Evolutionary conservation across 129 eudicot species (phyloP).

Genomic region (Flaveria bidentis): DNA sequence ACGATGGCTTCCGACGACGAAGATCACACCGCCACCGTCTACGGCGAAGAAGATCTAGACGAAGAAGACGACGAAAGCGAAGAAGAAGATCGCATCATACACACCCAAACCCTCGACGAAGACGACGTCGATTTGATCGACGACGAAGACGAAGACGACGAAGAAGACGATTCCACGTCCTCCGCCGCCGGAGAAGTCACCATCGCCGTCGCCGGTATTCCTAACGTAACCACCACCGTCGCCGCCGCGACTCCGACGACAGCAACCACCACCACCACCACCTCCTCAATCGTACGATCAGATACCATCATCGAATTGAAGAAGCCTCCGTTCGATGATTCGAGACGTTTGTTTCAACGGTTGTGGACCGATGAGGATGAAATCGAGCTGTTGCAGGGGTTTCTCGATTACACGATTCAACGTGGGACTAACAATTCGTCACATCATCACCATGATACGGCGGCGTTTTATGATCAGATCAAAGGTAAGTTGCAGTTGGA

Average conservation of each 20-base stretch:
- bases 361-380: conserved; percentile 96
- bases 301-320: conserved; percentile 40
- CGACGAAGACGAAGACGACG: conserved; percentile 38
- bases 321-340: conserved; percentile 59
- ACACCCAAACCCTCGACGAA: conserved; percentile 30
- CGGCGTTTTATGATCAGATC: conserved; percentile 94
- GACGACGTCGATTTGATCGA: conserved; percentile 33
- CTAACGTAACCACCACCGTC: conserved; percentile 31
- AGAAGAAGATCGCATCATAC: conserved; percentile 20
- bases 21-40: conserved; percentile 42
- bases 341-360: conserved; percentile 76
- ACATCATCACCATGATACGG: conserved; percentile 79
- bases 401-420: conserved; percentile 60
- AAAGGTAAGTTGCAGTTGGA: conserved; percentile 75
- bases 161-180: conserved; percentile 47
- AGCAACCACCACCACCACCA: conserved; percentile 22
- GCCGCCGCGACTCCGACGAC: conserved; percentile 34
- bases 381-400: conserved; percentile 82
- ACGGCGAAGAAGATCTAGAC: conserved; percentile 48
- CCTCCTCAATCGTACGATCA: conserved; percentile 3
- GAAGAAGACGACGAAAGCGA: conserved; percentile 46
- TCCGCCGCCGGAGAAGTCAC: conserved; percentile 47
- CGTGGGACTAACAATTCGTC: conserved; percentile 49
- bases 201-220: conserved; percentile 35
- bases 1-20: conserved; percentile 52